Conservation (phyloP, 2,329 filamentous ascomycete genomes). For the Fusarium nelsonii region DNA sequence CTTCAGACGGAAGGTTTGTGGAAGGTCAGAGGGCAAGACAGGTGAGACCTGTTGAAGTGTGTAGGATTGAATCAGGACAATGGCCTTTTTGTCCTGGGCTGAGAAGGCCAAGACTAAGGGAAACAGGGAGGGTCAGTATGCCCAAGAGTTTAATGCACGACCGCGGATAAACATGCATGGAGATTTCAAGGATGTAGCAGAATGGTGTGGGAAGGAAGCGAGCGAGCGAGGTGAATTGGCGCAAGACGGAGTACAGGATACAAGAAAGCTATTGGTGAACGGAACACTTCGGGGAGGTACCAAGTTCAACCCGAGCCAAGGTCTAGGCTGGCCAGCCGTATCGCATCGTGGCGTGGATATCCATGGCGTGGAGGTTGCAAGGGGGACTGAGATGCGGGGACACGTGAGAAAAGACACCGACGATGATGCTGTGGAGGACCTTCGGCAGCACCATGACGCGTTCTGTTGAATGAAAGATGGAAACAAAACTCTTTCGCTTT, state of each 20-base stretch:
- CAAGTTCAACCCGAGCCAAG: conserved; percentile 40
- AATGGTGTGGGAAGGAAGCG: conserved; percentile 44
- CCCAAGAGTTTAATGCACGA: conserved; percentile 45
- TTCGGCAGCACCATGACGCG: conserved; percentile 45
- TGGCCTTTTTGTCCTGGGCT: conserved; percentile 38
- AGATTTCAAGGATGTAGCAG: conserved; percentile 40
- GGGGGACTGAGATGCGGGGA: conserved; percentile 47
- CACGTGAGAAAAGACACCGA: conserved; percentile 44
- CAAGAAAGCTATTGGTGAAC: conserved; percentile 19
- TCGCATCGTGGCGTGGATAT: conserved; percentile 44
- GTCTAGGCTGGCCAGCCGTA: conserved; percentile 41
- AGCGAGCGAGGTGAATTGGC: conserved; percentile 19
- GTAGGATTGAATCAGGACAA: conserved; percentile 35
- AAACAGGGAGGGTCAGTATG: conserved; percentile 47
- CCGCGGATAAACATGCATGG: conserved; percentile 47
- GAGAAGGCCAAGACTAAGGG: conserved; percentile 30
- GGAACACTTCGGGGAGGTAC: conserved; percentile 37
- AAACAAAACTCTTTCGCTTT: conserved; percentile 27
- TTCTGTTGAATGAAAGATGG: conserved; percentile 23
- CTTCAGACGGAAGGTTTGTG: conserved; percentile 20
- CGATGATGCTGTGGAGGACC: conserved; percentile 43
- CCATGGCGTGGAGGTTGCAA: conserved; percentile 45
- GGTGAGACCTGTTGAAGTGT: conserved; percentile 35
- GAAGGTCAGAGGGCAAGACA: conserved; percentile 33
- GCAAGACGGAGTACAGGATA: conserved; percentile 36